Evolutionary conservation across 2,329 filamentous ascomycete species (phyloP), one percentile per base, ranked within the genome.

Genomic region (Verticillium alfalfae): DNA sequence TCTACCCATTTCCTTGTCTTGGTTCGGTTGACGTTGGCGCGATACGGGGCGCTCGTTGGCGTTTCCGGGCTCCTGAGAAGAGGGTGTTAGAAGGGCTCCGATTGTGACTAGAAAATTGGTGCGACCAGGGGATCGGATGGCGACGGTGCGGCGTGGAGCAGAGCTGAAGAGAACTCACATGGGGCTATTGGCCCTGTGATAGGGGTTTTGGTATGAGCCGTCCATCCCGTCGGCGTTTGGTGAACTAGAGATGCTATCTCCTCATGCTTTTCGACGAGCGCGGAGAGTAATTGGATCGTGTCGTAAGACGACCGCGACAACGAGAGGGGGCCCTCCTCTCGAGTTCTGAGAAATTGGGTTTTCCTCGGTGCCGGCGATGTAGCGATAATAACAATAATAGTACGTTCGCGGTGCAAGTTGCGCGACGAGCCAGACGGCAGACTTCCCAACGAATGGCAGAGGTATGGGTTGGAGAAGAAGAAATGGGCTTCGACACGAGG

Each of bases 1-100:
- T 96, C 90, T 41, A 94, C 89, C 94, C 94, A 98, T 84, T 96
- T 96, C 76, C 89, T 91, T 61, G 93, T 97, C 78, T 96, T 96
- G 61, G 88, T 85, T 64, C 94, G 88, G 76, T 91, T 94, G 57
- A 97, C 88, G 73, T 97, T 96, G 59, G 92, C 86, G 73, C 91
- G 90, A 77, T 93, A 97, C 34, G 75, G 70, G 62, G 68, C 72
- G 60, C 67, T 70, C 22, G 71, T 60, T 15, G 64, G 64, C 12
- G 63, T 65, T 22, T 66, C 63, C 9, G 64, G 63, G 61, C 63
- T 66, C 39, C 63, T 66, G 26, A 5, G 36, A 22, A 15, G n/a
- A 49, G 34, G 16, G 13, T 15, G 52, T n/a, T 41, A 41, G 26
- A 34, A 22, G 45, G 31, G 8, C 22, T 37, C 26, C 26, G 6